phyloP scores from a whole-genome alignment of 2,329 filamentous ascomycete genomes.

The Diplodia seriata region DNA sequence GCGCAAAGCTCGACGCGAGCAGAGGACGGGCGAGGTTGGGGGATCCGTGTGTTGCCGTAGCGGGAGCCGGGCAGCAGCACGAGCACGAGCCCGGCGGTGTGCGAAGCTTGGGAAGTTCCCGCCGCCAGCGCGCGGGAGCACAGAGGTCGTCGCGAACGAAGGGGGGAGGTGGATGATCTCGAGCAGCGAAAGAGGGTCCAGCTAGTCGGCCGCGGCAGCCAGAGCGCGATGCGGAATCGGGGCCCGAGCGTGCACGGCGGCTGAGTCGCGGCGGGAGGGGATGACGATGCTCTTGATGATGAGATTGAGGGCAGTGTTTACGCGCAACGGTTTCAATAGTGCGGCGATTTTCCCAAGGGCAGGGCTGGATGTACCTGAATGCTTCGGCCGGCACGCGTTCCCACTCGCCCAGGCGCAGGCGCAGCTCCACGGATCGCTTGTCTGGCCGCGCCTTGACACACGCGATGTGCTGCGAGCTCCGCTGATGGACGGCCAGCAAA shows the following conservation, averaged over 20 bases:
- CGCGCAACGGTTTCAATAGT: slow-evolving; percentile 26
- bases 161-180: slow-evolving; percentile 1
- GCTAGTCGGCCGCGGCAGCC: neutral
- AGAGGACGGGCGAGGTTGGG: neutral
- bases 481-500: slow-evolving; percentile 29
- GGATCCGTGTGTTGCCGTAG: too few relatives aligned
- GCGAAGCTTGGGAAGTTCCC: slow-evolving; percentile 12
- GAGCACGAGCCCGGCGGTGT: slow-evolving; percentile 2
- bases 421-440: slow-evolving; percentile 28
- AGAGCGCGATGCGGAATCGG: neutral
- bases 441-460: slow-evolving; percentile 19
- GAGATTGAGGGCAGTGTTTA: slow-evolving; percentile 2
- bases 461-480: slow-evolving; percentile 16
- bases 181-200: neutral
- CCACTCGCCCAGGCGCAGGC: neutral
- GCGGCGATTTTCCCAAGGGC: slow-evolving; percentile 29
- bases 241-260: slow-evolving; percentile 2
- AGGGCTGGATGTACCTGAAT: slow-evolving; percentile 30
- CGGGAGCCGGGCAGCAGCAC: neutral
- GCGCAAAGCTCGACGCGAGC: slow-evolving; percentile 21
- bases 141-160: slow-evolving; percentile 1
- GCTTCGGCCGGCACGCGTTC: slow-evolving; percentile 24
- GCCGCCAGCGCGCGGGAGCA: slow-evolving; percentile 3
- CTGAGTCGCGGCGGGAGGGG: slow-evolving; percentile 7
- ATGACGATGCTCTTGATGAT: neutral